These are phyloP conservation scores for Boletus bicolor DNA, from an alignment of 768 basidiomycete species.

Conservation along the genomic window DNA sequence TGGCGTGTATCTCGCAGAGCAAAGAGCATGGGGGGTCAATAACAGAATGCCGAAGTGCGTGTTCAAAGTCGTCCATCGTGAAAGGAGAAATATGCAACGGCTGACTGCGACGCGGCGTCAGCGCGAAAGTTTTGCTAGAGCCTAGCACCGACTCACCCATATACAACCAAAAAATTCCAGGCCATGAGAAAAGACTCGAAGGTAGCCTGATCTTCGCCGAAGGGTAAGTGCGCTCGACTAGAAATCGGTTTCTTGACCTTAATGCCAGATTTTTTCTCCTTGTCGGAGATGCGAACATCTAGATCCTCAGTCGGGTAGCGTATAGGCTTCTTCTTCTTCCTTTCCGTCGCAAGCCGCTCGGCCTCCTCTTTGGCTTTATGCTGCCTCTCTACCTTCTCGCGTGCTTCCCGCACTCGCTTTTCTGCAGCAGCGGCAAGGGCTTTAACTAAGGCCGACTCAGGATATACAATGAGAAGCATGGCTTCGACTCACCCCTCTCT, in stretches of 20 bases:
- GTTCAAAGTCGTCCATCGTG: slow-evolving; percentile 90
- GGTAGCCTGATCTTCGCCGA: slow-evolving; percentile 55
- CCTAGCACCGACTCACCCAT: slow-evolving; percentile 63
- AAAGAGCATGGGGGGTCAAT: slow-evolving; percentile 69
- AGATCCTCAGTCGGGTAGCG: slow-evolving; percentile 94
- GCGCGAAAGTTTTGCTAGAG: not conserved
- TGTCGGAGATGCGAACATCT: slow-evolving; percentile 74
- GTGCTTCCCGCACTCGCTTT: slow-evolving; percentile 66
- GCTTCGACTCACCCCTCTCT: slow-evolving; percentile 55
- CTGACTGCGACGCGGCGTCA: slow-evolving; percentile 49
- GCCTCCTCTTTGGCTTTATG: slow-evolving; percentile 66
- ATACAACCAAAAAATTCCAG: slow-evolving; percentile 93
- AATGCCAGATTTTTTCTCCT: slow-evolving; percentile 78
- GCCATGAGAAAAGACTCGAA: slow-evolving; percentile 88
- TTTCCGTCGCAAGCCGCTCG: slow-evolving; percentile 68
- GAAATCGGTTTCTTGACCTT: slow-evolving; percentile 65
- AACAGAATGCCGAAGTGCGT: slow-evolving; percentile 74
- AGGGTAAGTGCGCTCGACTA: slow-evolving; percentile 61
- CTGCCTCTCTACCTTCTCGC: slow-evolving; percentile 66
- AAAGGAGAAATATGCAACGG: slow-evolving; percentile 85
- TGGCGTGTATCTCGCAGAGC: slow-evolving; percentile 84
- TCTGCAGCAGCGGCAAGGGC: slow-evolving; percentile 42
- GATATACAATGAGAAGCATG: slow-evolving; percentile 5
- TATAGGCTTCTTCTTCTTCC: slow-evolving; percentile 85
- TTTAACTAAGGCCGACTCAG: slow-evolving; percentile 24